These are phyloP conservation scores for Antitrichia curtipendula DNA, from an alignment of 225 moss, liverwort and hornwort genomes.

Conservation along the genomic window DNA sequence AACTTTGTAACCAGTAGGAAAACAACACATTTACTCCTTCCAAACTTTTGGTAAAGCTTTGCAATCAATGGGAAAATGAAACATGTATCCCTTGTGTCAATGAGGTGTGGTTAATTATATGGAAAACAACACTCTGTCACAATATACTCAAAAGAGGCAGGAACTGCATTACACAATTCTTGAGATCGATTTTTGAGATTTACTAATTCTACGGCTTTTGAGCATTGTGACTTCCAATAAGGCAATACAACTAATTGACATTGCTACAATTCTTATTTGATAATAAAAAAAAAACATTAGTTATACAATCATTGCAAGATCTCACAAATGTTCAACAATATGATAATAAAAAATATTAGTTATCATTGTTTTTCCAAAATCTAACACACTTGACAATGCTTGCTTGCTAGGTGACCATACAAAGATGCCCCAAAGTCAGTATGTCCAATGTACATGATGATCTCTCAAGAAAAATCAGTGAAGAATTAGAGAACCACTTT, in stretches of 20 bases:
- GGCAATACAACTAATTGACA: rapidly evolving
- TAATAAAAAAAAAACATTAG: not conserved
- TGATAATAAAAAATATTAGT: too few species aligned
- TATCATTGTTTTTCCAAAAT: not conserved
- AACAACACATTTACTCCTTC: not conserved
- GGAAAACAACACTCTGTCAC: too few species aligned
- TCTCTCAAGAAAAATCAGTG: not conserved
- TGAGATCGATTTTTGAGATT: rapidly evolving
- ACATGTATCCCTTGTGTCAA: too few species aligned
- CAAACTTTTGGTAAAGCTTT: too few species aligned
- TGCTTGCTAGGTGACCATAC: too few species aligned
- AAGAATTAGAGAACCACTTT: not conserved
- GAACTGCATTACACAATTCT: too few species aligned
- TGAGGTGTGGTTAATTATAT: too few species aligned
- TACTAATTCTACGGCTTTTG: not conserved
- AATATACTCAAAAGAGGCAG: too few species aligned
- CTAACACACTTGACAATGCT: not conserved
- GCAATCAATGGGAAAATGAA: too few species aligned
- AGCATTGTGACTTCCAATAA: rapidly evolving
- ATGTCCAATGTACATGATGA: not conserved
- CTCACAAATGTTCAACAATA: not conserved
- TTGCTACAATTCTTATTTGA: rapidly evolving
- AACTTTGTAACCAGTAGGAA: too few species aligned
- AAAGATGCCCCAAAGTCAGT: not conserved
- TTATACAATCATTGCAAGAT: not conserved